Evolutionary conservation across 2,329 filamentous ascomycete genomes (phyloP).

Genomic region (Epichloe gansuensis): DNA sequence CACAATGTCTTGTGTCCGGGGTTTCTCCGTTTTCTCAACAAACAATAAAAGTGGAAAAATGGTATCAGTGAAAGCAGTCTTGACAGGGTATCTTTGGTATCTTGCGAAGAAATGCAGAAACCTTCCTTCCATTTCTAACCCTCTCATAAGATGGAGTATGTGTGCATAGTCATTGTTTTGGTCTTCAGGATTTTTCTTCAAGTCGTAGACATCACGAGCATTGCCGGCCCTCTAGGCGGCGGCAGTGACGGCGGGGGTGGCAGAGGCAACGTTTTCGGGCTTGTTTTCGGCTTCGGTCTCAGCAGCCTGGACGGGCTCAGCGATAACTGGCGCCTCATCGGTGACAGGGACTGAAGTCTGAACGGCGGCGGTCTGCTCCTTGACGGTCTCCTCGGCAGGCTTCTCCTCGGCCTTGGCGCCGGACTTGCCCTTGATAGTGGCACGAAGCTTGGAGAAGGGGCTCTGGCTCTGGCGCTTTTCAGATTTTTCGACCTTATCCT

Average conservation of each 20-base stretch:
- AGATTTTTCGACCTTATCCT: conserved; percentile 29
- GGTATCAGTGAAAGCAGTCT: conserved; percentile 36
- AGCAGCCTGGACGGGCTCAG: conserved; percentile 14
- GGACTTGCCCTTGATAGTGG: conserved; percentile 40
- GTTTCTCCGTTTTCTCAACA: conserved; percentile 9
- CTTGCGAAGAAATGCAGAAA: conserved; percentile 41
- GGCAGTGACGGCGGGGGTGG: conserved; percentile 37
- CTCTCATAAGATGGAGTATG: conserved; percentile 22
- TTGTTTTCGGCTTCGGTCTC: conserved; percentile 27
- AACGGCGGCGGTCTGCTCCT: conserved; percentile 19
- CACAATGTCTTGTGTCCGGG: conserved; percentile 11
- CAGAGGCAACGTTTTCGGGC: conserved; percentile 27
- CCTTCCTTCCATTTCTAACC: conserved; percentile 36
- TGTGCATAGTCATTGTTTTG: conserved; percentile 14
- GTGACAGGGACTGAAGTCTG: conserved; percentile 17
- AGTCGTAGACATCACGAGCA: conserved; percentile 15
- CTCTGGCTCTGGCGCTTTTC: conserved; percentile 14
- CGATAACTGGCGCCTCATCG: conserved; percentile 15
- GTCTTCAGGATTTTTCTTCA: conserved; percentile 12
- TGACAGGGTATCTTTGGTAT: conserved; percentile 42
- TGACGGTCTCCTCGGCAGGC: conserved; percentile 21
- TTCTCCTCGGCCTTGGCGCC: conserved; percentile 32
- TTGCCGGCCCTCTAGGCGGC: conserved; percentile 32
- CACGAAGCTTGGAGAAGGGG: conserved; percentile 49
- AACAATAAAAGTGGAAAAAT: conserved; percentile 22